Base-by-base conservation (phyloP, 2,329 filamentous ascomycete species). In the Lachnellula occidentalis region DNA sequence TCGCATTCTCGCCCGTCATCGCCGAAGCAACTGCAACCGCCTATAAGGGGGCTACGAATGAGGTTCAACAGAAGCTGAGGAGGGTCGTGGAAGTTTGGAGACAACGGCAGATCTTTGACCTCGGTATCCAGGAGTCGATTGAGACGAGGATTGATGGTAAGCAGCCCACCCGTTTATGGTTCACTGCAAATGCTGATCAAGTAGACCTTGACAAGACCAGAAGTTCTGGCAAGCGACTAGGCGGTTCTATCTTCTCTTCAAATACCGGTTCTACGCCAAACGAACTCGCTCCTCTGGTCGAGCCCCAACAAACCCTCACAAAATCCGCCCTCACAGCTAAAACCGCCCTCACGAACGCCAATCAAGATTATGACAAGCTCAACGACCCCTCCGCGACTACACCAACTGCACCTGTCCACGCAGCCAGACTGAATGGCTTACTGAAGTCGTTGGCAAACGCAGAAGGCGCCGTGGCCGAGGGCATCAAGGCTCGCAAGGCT, bases 71-170 rank as follows among this genome's bases (percentile, higher is more conserved):
- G 55, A 96, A 96, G 70, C 77, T 99, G 37, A 82, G 87, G 57
- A 82, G 94, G 34, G 92, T 97, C 0, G 83, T 97, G 3, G 92
- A 97, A 66, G 94, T 99, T 17, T 99, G 94, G 94, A 86, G 87
- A 67, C 85, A 92, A 65, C 81, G 94, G 36, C 75, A 77, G 50
- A 94, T 99, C 45, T 99, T 99, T 65, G 90, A 95, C 58, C 71
- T 71, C 1, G 81, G 87, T 0, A 88, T 96, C 48, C 86, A 96
- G 69, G 82, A 85, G 54, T 87, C 87, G 1, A 84, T 96, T 50
- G 92, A 97, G 68, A 76, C 81, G 55, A 81, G 88, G 31, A 78
- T 97, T 51, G 85, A 90, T 61, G 90, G 90, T 92, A 76, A 60
- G 78, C 12, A 8, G 6, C 22, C 17, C n/a, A 22, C 6, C 7